Conservation (phyloP, 2,329 filamentous ascomycete genomes). For the Ceratocystis alfenasii region DNA sequence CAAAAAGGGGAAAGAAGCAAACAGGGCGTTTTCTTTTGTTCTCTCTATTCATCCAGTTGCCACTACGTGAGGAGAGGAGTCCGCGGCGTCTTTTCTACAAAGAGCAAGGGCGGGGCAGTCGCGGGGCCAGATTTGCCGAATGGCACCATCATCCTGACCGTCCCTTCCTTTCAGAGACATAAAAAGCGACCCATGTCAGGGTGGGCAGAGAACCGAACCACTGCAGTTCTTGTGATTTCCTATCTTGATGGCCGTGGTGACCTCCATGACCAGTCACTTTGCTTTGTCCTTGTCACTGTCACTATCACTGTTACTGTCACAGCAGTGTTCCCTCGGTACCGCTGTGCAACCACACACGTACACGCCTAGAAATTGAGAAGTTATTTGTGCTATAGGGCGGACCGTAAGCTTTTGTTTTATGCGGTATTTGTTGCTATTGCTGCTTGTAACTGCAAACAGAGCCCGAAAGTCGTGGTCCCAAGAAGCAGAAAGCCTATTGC, state of each 20-base stretch:
- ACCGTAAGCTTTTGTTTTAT: not conserved
- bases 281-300: not conserved
- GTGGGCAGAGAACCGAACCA: not conserved
- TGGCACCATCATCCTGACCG: not conserved
- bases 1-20: not conserved
- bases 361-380: not conserved
- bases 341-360: not conserved
- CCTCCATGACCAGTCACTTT: not conserved
- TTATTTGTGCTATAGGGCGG: not conserved
- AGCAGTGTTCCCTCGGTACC: not conserved
- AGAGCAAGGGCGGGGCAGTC: no score
- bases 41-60: not conserved
- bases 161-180: not conserved
- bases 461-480: not conserved
- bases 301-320: constrained; percentile 5
- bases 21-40: not conserved
- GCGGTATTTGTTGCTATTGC: not conserved
- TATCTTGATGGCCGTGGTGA: not conserved
- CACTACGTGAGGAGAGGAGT: not conserved
- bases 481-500: not conserved
- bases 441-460: not conserved
- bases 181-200: not conserved
- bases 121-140: not conserved
- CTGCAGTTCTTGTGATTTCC: not conserved
- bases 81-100: no score